Conservation (phyloP, 768 basidiomycete species). For the Tephrocybe sp. region DNA sequence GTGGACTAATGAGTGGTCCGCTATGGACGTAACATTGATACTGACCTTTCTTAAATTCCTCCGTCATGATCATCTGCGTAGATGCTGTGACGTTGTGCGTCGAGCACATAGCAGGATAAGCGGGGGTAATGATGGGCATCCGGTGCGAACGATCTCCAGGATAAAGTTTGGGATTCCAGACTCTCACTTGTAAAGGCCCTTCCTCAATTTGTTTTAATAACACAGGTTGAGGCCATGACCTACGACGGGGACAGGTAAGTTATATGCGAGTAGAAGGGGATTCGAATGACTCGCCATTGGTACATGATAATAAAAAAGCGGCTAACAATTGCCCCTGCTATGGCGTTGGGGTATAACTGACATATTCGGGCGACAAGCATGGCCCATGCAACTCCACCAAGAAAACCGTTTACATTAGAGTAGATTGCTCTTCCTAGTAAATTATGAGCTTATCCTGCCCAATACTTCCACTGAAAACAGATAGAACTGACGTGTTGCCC, state of each 20-base stretch:
- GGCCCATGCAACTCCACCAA: slow-evolving; percentile 98
- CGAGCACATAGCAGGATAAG: slow-evolving; percentile 98
- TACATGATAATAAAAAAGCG: slow-evolving; percentile 98
- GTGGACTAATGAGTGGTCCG: slow-evolving; percentile 12
- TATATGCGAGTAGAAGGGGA: background rate
- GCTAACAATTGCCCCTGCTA: slow-evolving; percentile 93
- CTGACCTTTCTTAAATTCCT: slow-evolving; percentile 90
- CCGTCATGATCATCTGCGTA: slow-evolving; percentile 93
- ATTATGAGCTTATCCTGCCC: background rate
- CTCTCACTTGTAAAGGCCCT: slow-evolving; percentile 87
- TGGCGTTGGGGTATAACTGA: slow-evolving; percentile 94
- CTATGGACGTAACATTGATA: background rate
- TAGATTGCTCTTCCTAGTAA: slow-evolving; percentile 87
- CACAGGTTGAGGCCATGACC: slow-evolving; percentile 99
- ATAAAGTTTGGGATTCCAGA: slow-evolving; percentile 98
- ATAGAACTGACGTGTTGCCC: slow-evolving; percentile 82
- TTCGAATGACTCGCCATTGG: slow-evolving; percentile 66
- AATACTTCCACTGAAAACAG: background rate
- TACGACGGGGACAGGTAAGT: slow-evolving; percentile 27
- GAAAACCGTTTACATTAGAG: slow-evolving; percentile 96
- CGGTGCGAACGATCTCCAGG: slow-evolving; percentile 91
- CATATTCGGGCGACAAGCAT: slow-evolving; percentile 99
- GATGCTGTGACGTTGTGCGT: slow-evolving; percentile 97
- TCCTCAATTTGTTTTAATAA: slow-evolving; percentile 95
- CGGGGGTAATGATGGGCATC: slow-evolving; percentile 99